phyloP scores from a whole-genome alignment of 305 asterid species.

The Fraxinus albicans region DNA sequence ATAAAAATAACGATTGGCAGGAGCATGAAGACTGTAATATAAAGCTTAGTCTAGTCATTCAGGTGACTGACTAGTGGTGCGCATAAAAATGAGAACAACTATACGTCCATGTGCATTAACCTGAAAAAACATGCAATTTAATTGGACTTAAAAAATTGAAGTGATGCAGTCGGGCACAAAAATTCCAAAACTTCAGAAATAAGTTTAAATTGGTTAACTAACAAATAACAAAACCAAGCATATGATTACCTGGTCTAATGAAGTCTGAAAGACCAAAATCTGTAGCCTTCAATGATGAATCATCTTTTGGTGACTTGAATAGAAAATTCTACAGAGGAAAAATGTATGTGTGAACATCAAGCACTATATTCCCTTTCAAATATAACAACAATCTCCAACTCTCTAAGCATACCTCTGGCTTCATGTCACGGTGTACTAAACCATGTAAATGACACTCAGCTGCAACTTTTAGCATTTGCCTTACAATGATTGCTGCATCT shows the following conservation, averaged over 20 bases:
- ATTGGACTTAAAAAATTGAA: slow-evolving; percentile 5
- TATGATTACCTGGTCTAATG: slow-evolving; percentile 70
- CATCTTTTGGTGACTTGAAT: slow-evolving; percentile 80
- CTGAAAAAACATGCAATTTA: neutral
- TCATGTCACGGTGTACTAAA: slow-evolving; percentile 98
- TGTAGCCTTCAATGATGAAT: slow-evolving; percentile 74
- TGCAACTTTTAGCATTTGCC: slow-evolving; percentile 98
- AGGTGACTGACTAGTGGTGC: neutral
- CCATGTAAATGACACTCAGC: slow-evolving; percentile 99
- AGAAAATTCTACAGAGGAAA: slow-evolving; percentile 75
- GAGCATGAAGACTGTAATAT: neutral
- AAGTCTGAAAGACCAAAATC: slow-evolving; percentile 89
- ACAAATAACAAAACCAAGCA: neutral
- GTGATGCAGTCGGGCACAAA: neutral
- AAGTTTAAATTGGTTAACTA: neutral
- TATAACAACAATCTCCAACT: neutral
- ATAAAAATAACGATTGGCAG: neutral
- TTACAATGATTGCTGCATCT: slow-evolving; percentile 91
- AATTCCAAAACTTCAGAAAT: neutral
- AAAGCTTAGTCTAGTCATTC: neutral
- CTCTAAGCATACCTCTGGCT: slow-evolving; percentile 76
- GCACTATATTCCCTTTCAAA: slow-evolving; percentile 14
- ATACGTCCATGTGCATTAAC: neutral
- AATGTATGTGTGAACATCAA: slow-evolving; percentile 29
- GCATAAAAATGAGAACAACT: neutral